Percentiles rank a stretch among this genome's conserved stretches.
phyloP scores from a whole-genome alignment of 2,329 filamentous ascomycete genomes.

The Penicillium sp. region DNA sequence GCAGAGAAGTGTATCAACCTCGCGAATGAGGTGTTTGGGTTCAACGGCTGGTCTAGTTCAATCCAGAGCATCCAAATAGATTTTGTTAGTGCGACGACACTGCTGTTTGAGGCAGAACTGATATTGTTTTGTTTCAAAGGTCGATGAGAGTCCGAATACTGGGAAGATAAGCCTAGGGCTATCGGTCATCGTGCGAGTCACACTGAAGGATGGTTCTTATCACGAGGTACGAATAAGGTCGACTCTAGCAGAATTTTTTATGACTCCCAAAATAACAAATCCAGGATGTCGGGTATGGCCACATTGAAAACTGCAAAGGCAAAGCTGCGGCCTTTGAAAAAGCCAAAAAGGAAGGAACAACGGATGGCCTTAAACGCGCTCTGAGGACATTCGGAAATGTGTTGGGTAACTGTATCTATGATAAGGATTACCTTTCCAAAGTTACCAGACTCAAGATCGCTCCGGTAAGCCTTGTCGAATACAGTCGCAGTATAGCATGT shows the following conservation, averaged over 20 bases:
- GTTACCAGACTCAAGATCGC: conserved; percentile 84
- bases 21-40: conserved; percentile 92
- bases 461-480: conserved; percentile 46
- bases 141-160: conserved; percentile 76
- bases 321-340: conserved; percentile 98
- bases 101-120: background rate
- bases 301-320: conserved; percentile 91
- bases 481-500: background rate
- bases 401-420: conserved; percentile 96
- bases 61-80: conserved; percentile 94
- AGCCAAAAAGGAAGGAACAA: conserved; percentile 96
- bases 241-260: background rate
- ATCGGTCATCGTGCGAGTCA: conserved; percentile 86
- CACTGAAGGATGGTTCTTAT: conserved; percentile 86
- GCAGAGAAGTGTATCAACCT: conserved; percentile 95
- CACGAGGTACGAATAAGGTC: conserved; percentile 60
- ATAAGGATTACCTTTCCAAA: conserved; percentile 86
- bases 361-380: conserved; percentile 86
- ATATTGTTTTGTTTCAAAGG: conserved; percentile 31
- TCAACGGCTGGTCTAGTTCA: conserved; percentile 96
- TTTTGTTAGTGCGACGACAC: conserved; percentile 55
- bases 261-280: background rate
- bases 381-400: conserved; percentile 92
- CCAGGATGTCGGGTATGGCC: conserved; percentile 87
- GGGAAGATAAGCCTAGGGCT: conserved; percentile 79